Percentiles rank a stretch among this genome's conserved stretches.
Evolutionary conservation across 441 rosid species (phyloP).

Genomic region (Erysimum pusillum): DNA sequence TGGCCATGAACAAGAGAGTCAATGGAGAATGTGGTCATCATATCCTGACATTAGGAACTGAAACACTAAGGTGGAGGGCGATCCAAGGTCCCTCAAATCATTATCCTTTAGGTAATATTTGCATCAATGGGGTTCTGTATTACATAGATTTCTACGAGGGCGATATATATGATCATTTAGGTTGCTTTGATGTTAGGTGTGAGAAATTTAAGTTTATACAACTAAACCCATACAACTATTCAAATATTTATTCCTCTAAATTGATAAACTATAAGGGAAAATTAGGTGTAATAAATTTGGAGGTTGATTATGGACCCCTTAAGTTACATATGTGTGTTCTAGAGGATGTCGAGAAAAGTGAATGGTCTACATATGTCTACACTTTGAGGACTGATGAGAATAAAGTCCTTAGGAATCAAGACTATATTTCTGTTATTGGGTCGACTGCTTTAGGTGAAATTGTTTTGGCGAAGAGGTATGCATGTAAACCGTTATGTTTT

Average conservation of each 20-base stretch:
- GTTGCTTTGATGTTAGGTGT: not conserved
- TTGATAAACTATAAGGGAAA: slow-evolving; percentile 4
- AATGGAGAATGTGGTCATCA: not conserved
- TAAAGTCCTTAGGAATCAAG: too few species aligned
- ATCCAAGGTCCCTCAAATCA: too few species aligned
- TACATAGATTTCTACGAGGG: not conserved
- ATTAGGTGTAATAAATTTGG: not conserved
- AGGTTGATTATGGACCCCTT: too few species aligned
- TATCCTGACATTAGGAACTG: not conserved
- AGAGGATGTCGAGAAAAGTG: too few species aligned
- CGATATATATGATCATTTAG: too few species aligned
- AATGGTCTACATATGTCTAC: too few species aligned
- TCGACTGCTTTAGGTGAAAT: not conserved
- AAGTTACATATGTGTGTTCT: too few species aligned
- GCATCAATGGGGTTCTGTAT: not conserved
- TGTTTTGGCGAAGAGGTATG: not conserved
- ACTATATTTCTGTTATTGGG: too few species aligned
- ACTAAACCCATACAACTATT: too few species aligned
- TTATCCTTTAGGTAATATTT: not conserved
- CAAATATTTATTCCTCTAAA: fast-evolving
- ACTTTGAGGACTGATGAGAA: too few species aligned
- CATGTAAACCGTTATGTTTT: not conserved
- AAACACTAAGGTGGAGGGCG: not conserved
- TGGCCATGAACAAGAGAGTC: not conserved
- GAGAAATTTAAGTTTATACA: not conserved